Base-by-base conservation (phyloP, 352 stramenopile genomes). In the Pythium coloratum region DNA sequence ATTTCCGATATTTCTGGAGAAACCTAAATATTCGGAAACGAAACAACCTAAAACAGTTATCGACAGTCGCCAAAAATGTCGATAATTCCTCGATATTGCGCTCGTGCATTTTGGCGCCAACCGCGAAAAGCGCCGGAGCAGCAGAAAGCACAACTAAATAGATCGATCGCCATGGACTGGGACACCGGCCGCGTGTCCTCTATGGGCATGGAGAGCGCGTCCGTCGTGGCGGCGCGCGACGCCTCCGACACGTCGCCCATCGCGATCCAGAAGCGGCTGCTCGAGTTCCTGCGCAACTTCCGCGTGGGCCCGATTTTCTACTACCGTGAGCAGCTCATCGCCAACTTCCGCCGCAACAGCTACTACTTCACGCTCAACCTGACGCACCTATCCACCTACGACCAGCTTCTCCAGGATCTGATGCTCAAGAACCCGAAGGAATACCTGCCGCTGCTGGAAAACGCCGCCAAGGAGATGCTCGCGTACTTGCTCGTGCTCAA, bases 271-370 rank as follows among this genome's bases (percentile, higher is more conserved):
- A 75, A 74, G 33, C 82, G 86, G 14, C 62, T 92, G 38, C 71
- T 86, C n/a, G 75, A 86, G 18, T 97, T 97, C 64, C 78, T 97
- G 56, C 89, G 91, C 50, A 91, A 85, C 53, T 97, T 97, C 69
- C 84, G 88, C 38, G 76, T 95, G 8, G 92, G 89, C 0, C 81
- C 87, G 38, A 75, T 96, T 30, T 97, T 96, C 69, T 88, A 85
- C 70, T 98, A 98, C 71, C 86, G 92, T 60, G 87, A 97, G 69
- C 86, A 96, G 76, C 84, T 97, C 16, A 70, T 97, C 33, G 80
- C 85, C 49, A 91, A 96, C 59, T 94, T 88, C 53, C 86, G 91
- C 2, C 90, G 91, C 55, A 70, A 73, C 24, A 72, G 83, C 55
- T 86, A 80, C 67, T 87, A 81, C 62, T 88, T 97, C 66, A 92